Evolutionary conservation across 1,284 basidiomycete genomes (phyloP), one percentile per base, ranked within the genome.

Genomic region (Taiwanofungus camphoratus): DNA sequence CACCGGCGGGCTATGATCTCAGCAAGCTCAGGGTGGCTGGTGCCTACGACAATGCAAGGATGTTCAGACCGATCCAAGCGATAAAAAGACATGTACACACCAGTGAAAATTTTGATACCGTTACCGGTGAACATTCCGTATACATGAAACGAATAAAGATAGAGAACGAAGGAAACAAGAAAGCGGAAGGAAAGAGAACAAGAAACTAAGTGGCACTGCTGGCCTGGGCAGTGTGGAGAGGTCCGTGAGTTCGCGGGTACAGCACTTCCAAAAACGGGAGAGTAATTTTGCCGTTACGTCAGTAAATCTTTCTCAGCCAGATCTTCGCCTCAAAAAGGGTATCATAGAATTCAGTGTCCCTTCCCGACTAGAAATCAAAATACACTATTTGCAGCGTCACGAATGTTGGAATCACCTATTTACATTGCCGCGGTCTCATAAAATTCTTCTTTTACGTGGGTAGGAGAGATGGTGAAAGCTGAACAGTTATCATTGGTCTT

Each of bases 11-110:
- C 90, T 59, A 99, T 91, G 56, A 93, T 84, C 61, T 92, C 82
- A 33, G 94, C 95, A 52, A 99, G 79, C 67, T 96, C 92, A 43
- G 93, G 92, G 67, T 98, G 95, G 65, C 88, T 91, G n/a, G 87
- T 90, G 49, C 90, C 91, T 92, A 43, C 31, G 46, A 39, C 34
- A 39, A 40, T 35, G 26, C 37, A 38, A 33, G 27, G 32, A 48
- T 18, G 39, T 43, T 29, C 45, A 15, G 38, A 44, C 42, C 48
- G 35, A 42, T 46, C 35, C 40, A 23, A 40, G 32, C 31, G 29
- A 43, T 18, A 23, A 5, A 22, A 29, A 24, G 29, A 9, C n/a
- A 29, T 9, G 39, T 19, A 69, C 84, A 53, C 51, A 92, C 92
- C 92, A 46, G 89, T 79, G 64, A 95, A 94, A 50, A 95, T 80